A percentile compares a stretch with the other conserved stretches of the same genome.
Conservation (phyloP, 1,284 basidiomycete genomes). For the Rhizoctonia solani region DNA sequence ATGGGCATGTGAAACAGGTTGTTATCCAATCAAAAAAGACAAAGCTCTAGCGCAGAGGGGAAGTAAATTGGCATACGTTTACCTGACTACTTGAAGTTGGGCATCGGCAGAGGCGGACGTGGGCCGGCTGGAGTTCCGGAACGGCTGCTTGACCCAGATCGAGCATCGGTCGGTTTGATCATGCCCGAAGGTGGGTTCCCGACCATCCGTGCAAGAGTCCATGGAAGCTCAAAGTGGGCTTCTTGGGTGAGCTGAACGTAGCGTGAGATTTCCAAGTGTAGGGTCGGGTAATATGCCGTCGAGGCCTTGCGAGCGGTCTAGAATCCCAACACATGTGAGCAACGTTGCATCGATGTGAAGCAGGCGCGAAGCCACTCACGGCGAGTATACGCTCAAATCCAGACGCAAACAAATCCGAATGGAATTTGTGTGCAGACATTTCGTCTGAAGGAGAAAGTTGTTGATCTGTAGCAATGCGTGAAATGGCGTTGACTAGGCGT, state of each 20-base stretch:
- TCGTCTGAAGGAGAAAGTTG: slow-evolving; percentile 67
- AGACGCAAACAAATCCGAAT: slow-evolving; percentile 81
- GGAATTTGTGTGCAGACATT: slow-evolving; percentile 77
- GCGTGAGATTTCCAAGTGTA: slow-evolving; percentile 88
- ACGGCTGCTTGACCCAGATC: too few relatives aligned
- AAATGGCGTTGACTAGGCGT: slow-evolving; percentile 78
- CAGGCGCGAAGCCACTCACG: slow-evolving; percentile 49
- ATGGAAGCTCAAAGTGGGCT: slow-evolving; percentile 75
- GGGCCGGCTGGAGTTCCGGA: slow-evolving; percentile 10
- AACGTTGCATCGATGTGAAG: background rate
- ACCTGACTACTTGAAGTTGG: background rate
- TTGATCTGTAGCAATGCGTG: slow-evolving; percentile 63
- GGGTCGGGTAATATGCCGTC: slow-evolving; percentile 85
- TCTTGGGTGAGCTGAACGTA: slow-evolving; percentile 69
- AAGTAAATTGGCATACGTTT: too few relatives aligned
- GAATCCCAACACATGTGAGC: background rate
- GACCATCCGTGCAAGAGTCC: slow-evolving; percentile 69
- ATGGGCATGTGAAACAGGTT: too few relatives aligned
- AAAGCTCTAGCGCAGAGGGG: too few relatives aligned
- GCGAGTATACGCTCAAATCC: slow-evolving; percentile 83
- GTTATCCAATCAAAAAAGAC: background rate
- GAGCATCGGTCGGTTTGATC: slow-evolving; percentile 48
- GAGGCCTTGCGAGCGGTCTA: slow-evolving; percentile 93
- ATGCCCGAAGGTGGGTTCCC: slow-evolving; percentile 66
- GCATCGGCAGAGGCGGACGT: background rate